phyloP scores from a whole-genome alignment of 129 eudicot species.

The Saussurea involucrata region DNA sequence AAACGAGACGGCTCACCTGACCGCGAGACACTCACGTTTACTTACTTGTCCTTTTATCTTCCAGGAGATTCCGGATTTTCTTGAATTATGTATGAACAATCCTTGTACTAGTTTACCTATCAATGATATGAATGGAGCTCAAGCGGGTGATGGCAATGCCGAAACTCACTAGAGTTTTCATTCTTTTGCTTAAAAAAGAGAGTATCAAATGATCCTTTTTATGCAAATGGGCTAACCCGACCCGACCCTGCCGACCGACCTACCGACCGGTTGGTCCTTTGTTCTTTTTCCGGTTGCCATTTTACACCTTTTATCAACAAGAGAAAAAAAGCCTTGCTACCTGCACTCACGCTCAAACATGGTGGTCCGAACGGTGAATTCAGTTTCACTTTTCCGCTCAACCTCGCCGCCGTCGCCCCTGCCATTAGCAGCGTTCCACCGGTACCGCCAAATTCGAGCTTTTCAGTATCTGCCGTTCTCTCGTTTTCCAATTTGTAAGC shows the following conservation, averaged over 20 bases:
- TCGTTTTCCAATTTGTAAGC: constrained; percentile 12
- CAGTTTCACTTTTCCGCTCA: constrained; percentile 47
- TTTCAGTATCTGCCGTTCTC: constrained; percentile 26
- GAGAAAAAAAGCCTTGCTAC: not conserved
- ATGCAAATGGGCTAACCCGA: not conserved
- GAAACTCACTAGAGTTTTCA: too few species aligned
- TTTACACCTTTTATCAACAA: constrained; percentile 26
- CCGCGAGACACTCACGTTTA: too few species aligned
- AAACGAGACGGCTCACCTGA: too few species aligned
- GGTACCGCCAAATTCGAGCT: constrained; percentile 26
- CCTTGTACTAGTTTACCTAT: too few species aligned
- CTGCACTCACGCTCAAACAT: constrained; percentile 18
- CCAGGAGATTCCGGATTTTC: too few species aligned
- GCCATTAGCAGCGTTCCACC: constrained; percentile 28
- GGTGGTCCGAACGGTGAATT: constrained; percentile 65
- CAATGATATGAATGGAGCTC: too few species aligned
- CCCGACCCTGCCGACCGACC: not conserved
- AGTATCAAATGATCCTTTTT: not conserved
- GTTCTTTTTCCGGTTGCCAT: not conserved
- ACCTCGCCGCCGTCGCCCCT: constrained; percentile 37
- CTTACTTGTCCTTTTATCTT: too few species aligned
- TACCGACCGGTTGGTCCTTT: not conserved
- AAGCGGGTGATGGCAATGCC: too few species aligned
- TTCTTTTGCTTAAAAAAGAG: too few species aligned
- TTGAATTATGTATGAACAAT: too few species aligned